Evolutionary conservation across 495 filamentous ascomycete genomes (phyloP).

Genomic region (Pyrenula aspistea): DNA sequence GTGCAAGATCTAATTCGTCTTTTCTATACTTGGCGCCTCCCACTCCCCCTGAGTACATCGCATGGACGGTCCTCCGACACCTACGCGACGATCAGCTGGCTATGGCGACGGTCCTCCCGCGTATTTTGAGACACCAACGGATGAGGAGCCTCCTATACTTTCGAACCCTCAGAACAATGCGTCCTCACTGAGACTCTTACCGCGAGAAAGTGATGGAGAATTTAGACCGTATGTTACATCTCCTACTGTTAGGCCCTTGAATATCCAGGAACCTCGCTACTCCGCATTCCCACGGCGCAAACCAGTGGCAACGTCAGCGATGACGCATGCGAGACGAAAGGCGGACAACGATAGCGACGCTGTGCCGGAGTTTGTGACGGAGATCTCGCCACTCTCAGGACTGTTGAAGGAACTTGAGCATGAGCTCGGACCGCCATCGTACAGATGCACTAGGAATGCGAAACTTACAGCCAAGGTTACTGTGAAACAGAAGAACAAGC

Average conservation of each 20-base stretch:
- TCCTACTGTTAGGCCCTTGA: conserved; percentile 2
- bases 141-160: conserved; percentile 15
- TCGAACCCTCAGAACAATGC: conserved; percentile 24
- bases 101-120: conserved; percentile 20
- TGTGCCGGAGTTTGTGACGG: not conserved
- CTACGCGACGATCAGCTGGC: conserved; percentile 12
- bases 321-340: not conserved
- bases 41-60: not conserved
- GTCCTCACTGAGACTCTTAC: conserved; percentile 50
- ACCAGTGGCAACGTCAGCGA: conserved; percentile 1
- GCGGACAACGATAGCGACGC: conserved; percentile 4
- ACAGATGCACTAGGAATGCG: not conserved
- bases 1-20: not conserved
- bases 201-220: conserved; percentile 34
- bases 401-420: conserved; percentile 2
- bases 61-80: conserved; percentile 20
- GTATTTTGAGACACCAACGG: conserved; percentile 15
- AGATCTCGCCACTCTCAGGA: not conserved
- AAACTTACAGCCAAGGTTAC: not conserved
- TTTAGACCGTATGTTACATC: conserved; percentile 31
- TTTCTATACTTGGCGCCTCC: not conserved
- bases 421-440: not conserved
- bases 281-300: conserved; percentile 3
- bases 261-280: not conserved
- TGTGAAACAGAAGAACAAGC: conserved; percentile 1